Evolutionary conservation across 495 filamentous ascomycete genomes (phyloP), one percentile per base, ranked within the genome.

Genomic region (Xylaria telfairii): DNA sequence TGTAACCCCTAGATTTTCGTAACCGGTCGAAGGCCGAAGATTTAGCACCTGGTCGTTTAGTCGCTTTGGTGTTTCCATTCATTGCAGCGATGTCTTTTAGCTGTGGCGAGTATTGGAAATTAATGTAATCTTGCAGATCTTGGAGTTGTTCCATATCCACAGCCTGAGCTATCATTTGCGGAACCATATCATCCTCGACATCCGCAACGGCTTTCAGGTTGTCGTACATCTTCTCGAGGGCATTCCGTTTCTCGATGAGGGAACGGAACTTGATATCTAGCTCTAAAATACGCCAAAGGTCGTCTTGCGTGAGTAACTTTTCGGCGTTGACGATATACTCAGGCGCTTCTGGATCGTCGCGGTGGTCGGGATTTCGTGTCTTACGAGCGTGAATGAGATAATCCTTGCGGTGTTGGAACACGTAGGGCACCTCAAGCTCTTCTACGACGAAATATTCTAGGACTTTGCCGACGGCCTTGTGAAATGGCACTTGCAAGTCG

Each of bases 361-460:
- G 82, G 54, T 79, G 77, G 54, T 80, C 81, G 26, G 88, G 89
- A 64, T 90, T 89, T 39, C 88, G 83, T 15, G 91, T 87, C 79
- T 93, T 94, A 68, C 90, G 90, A 57, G 94, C 91, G 74, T 99
- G 94, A 71, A 98, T 98, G 71, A 99, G 89, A 79, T 98, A 98
- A 78, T 99, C 96, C 79, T 97, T 95, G 46, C 96, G 93, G 74
- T 99, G 95, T 76, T 98, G 96, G 80, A 97, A 98, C 72, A 99
- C 94, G 77, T 96, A 99, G 0, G 96, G 95, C 4, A 98, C 94
- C 76, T 99, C 96, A 77, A 92, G 93, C 66, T 96, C 92, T 71
- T 98, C 94, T 8, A 93, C 88, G 49, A 95, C 91, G 75, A 99
- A 91, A 73, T 98, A 97, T 74, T 97, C 93, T 67, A 99, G 85